Conservation (phyloP, 2,329 filamentous ascomycete genomes). For the Fusarium sp. region DNA sequence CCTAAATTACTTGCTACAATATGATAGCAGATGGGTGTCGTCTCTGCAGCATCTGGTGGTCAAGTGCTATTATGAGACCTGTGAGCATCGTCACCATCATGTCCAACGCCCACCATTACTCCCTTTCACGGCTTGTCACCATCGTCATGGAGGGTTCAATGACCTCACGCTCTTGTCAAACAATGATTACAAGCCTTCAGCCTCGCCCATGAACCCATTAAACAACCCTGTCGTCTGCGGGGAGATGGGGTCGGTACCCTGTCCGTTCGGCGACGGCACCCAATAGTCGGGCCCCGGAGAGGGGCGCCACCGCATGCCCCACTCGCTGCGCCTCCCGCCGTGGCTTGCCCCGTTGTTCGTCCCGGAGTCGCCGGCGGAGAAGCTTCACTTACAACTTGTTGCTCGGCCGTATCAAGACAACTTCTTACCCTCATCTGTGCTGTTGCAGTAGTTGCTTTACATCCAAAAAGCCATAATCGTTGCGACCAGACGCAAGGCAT, state of each 20-base stretch:
- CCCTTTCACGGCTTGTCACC: conserved; percentile 17
- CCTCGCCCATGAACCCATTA: conserved; percentile 30
- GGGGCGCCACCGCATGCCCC: conserved; percentile 46
- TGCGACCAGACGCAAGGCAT: conserved; percentile 32
- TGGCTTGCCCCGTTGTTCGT: conserved; percentile 48
- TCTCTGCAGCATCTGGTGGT: conserved; percentile 7
- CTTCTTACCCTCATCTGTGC: conserved; percentile 43
- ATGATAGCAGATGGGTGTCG: conserved; percentile 7
- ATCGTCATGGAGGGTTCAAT: conserved; percentile 41
- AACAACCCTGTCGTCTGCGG: conserved; percentile 35
- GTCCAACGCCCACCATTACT: conserved; percentile 16
- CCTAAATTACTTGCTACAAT: conserved; percentile 23
- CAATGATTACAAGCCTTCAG: conserved; percentile 33
- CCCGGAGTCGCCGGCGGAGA: conserved; percentile 51
- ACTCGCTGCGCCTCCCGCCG: conserved; percentile 52
- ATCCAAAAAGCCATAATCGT: conserved; percentile 15
- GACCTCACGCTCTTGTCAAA: conserved; percentile 40
- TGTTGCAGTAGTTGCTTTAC: conserved; percentile 41
- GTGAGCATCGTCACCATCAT: conserved; percentile 15
- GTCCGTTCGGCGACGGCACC: conserved; percentile 25
- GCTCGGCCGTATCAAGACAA: conserved; percentile 43
- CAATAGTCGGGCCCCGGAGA: conserved; percentile 40
- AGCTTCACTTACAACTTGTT: conserved; percentile 35
- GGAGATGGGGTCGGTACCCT: conserved; percentile 29
- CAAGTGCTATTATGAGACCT: conserved; percentile 14